Percentiles rank a stretch among this genome's conserved stretches.
Conservation (phyloP, 1,139 yeast genomes). For the Zygotorulaspora mrakii region DNA sequence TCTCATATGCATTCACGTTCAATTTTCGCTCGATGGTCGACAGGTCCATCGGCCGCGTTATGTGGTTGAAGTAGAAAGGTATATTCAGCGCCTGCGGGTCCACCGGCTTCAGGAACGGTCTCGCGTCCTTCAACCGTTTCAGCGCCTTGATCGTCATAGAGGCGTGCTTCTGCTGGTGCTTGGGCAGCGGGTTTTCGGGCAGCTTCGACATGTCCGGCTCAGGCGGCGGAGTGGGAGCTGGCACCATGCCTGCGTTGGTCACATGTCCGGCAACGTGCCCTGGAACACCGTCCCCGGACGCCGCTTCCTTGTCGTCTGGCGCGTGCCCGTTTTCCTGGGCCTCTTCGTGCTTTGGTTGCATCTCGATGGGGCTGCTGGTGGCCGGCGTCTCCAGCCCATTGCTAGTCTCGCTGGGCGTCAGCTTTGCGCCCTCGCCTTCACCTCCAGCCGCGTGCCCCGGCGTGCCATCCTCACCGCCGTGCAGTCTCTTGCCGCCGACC, state of each 20-base stretch:
- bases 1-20: constrained; percentile 62
- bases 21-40: constrained; percentile 85
- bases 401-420: constrained; percentile 1
- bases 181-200: constrained; percentile 71
- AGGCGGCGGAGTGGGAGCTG: constrained; percentile 29
- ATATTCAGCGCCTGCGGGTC: constrained; percentile 84
- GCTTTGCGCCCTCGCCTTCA: neutral
- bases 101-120: constrained; percentile 85
- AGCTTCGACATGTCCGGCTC: constrained; percentile 71
- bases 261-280: constrained; percentile 20
- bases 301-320: too few species aligned
- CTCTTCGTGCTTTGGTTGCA: constrained; percentile 1
- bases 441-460: neutral
- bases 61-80: constrained; percentile 82
- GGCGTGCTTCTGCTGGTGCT: constrained; percentile 69
- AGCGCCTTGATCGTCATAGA: constrained; percentile 70
- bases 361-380: constrained; percentile 8
- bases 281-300: constrained; percentile 4
- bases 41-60: constrained; percentile 89
- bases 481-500: constrained; percentile 3
- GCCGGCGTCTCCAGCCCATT: constrained; percentile 9
- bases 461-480: neutral
- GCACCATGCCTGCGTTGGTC: constrained; percentile 11
- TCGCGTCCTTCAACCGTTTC: constrained; percentile 87
- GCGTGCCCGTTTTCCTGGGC: constrained; percentile 1